Percentiles rank a stretch among this genome's conserved stretches.
Evolutionary conservation across 108 stramenopile species (phyloP).

Genomic region (Discostella stelligeroides): DNA sequence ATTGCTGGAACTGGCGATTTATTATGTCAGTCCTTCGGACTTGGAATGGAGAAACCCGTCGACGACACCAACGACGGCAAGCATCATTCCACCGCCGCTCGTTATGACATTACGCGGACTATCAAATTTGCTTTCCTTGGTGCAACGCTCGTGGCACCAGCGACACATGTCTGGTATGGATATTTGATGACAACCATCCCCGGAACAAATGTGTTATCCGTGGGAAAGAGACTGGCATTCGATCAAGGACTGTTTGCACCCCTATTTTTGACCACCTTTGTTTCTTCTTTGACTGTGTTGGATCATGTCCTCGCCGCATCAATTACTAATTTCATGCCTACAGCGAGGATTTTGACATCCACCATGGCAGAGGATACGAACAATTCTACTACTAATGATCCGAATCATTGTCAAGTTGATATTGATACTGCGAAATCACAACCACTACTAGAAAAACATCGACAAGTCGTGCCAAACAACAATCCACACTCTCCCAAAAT

Average conservation of each 20-base stretch:
- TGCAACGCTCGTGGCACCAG: conserved; percentile 78
- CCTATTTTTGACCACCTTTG: conserved; percentile 67
- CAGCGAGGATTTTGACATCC: neutral
- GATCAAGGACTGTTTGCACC: conserved; percentile 85
- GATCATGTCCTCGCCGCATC: conserved; percentile 41
- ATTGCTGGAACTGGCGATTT: conserved; percentile 75
- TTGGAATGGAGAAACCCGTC: neutral
- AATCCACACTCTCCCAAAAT: no score
- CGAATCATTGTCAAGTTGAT: no score
- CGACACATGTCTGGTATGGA: conserved; percentile 78
- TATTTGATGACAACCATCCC: conserved; percentile 62
- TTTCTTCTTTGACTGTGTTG: conserved; percentile 66
- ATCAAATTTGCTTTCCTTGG: conserved; percentile 70
- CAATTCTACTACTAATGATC: no score
- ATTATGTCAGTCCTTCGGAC: conserved; percentile 59
- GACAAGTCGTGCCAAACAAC: no score
- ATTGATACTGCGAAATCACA: no score
- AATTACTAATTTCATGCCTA: no score
- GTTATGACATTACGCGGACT: conserved; percentile 59
- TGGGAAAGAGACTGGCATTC: conserved; percentile 55
- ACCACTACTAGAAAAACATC: no score
- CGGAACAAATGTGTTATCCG: conserved; percentile 34
- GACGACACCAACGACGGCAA: conserved; percentile 2
- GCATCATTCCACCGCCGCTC: neutral
- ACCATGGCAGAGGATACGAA: no score